Evolutionary conservation across 306 rosid species (phyloP).

Genomic region (Ochetophila trinervis): DNA sequence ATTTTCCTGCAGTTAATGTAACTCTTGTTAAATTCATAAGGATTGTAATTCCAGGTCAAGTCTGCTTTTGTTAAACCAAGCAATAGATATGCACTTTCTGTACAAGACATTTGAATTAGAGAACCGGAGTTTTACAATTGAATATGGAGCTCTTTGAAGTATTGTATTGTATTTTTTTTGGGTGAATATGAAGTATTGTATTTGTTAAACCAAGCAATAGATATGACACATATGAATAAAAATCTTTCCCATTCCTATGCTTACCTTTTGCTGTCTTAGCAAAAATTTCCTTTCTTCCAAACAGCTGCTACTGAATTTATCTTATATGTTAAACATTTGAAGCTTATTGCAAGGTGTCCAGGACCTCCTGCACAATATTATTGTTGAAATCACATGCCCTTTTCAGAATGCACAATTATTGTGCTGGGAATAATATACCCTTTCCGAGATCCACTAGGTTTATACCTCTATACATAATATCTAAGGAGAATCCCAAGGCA

Average conservation of each 20-base stretch:
- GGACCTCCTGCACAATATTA: background rate
- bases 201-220: no score
- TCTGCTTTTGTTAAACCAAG: no score
- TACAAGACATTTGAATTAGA: no score
- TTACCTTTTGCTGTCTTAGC: no score
- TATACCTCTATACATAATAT: background rate
- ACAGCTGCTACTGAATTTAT: background rate
- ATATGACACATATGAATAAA: no score
- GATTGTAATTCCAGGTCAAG: background rate
- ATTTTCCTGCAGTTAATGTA: background rate
- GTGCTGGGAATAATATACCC: background rate
- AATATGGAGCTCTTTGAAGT: no score
- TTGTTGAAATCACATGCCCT: background rate
- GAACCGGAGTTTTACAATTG: no score
- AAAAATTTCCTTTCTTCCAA: no score
- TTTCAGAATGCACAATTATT: slow-evolving; percentile 2
- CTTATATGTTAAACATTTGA: background rate
- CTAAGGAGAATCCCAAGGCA: background rate
- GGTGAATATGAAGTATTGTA: no score
- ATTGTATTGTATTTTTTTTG: no score
- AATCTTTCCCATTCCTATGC: no score
- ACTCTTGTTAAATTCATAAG: background rate
- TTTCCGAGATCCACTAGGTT: background rate
- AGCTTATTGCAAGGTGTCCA: background rate
- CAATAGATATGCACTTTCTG: no score